phyloP scores from a whole-genome alignment of 371 early-diverging fungal genomes.

The Zopfochytrium polystomum region DNA sequence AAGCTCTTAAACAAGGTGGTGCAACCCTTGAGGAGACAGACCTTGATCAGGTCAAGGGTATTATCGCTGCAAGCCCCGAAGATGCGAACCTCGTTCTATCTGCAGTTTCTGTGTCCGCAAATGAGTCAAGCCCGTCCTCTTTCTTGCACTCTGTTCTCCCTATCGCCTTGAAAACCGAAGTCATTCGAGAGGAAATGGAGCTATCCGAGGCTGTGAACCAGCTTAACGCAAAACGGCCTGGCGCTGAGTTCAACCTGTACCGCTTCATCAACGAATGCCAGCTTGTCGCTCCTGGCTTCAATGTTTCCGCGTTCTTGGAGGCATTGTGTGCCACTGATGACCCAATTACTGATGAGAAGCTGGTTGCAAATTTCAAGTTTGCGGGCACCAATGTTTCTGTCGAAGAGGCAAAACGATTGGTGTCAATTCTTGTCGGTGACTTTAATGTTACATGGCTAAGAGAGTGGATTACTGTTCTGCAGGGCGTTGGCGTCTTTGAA shows the following conservation, averaged over 20 bases:
- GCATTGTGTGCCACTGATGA: constrained; percentile 9
- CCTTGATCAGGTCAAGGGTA: neutral
- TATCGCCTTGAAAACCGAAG: neutral
- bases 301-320: constrained; percentile 21
- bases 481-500: constrained; percentile 15
- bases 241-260: constrained; percentile 13
- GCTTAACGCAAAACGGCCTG: constrained; percentile 6
- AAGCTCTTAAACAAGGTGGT: constrained; percentile 7
- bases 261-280: constrained; percentile 21
- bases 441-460: constrained; percentile 6
- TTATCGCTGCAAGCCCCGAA: neutral
- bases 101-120: neutral
- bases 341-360: constrained; percentile 15
- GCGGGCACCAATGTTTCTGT: constrained; percentile 14
- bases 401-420: constrained; percentile 10
- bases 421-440: constrained; percentile 10
- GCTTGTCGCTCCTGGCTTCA: constrained; percentile 11
- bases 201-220: constrained; percentile 13
- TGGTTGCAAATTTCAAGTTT: constrained; percentile 3
- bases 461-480: constrained; percentile 7
- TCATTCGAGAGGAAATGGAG: constrained; percentile 7
- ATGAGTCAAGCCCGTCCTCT: neutral
- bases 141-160: neutral
- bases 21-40: constrained; percentile 3
- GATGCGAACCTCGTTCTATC: neutral